Base-by-base conservation (phyloP, 2,329 filamentous ascomycete species). In the Pyrenophora tritici-repentis region DNA sequence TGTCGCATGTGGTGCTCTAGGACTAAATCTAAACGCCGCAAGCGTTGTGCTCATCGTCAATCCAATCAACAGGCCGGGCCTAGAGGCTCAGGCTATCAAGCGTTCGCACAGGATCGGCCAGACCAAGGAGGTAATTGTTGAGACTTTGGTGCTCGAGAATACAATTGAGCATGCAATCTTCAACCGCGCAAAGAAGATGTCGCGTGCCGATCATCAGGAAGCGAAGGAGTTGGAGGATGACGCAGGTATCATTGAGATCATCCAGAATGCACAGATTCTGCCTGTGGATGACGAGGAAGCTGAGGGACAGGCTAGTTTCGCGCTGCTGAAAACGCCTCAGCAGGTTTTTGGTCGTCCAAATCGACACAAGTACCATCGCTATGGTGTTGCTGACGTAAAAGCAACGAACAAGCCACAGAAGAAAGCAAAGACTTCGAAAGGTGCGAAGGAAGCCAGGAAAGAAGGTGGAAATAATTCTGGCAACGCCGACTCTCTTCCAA, bases 1-100 rank as follows among this genome's bases (percentile, higher is more conserved):
- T 66, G 83, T 97, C n/a, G 85, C 84, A 1, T 90, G 94, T 67
- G 92, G 92, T 24, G 90, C 92, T 0, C 90, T 92, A 55, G 93
- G 93, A 0, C 79, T 97, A 0, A 92, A 97, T 67, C 86, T 97
- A 71, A 86, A 86, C 43, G 86, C 84, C 9, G 92, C 92, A 1
- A 94, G 89, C 4, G 80, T 93, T 2, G 87, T 97, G 8, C 95
- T 91, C 73, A 97, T 97, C 56, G 82, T 96, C 47, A 93, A 88
- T 57, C 92, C 93, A 0, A 90, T 96, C 10, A 87, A 94, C 69
- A 89, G 92, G 44, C 91, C 91, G 0, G 78, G 89, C 57, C 82
- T 96, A 1, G 90, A 96, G 70, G 91, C 89, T 1, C 93, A 97
- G 72, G 93, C 93, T 0, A 90, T 97, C 56, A 96, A 95, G 53